phyloP scores from a whole-genome alignment of 2,329 filamentous ascomycete genomes.

The Pseudopithomyces maydicus region DNA sequence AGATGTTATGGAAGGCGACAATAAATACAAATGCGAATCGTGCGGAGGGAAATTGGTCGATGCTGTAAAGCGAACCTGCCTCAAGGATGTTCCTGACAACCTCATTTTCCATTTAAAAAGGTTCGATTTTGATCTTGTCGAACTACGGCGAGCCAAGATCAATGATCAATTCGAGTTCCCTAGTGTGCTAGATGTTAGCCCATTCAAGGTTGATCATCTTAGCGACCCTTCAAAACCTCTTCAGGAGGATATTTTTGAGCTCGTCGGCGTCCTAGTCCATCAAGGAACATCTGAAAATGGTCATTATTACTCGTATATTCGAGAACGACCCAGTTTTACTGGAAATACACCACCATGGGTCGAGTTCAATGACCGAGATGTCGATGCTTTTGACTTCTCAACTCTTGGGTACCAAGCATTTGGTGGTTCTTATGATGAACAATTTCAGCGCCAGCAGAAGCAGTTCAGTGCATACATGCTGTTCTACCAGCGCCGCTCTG shows the following conservation, averaged over 20 bases:
- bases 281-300: constrained; percentile 91
- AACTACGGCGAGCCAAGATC: constrained; percentile 85
- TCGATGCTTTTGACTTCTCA: constrained; percentile 74
- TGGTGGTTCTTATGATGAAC: constrained; percentile 46
- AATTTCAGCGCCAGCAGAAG: constrained; percentile 35
- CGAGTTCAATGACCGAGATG: constrained; percentile 92
- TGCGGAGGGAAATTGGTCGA: constrained; percentile 84
- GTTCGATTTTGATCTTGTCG: constrained; percentile 79
- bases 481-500: constrained; percentile 85
- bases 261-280: constrained; percentile 94
- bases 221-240: constrained; percentile 63
- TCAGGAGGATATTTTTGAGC: constrained; percentile 80
- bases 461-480: constrained; percentile 88
- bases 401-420: constrained; percentile 79
- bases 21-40: constrained; percentile 95
- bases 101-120: constrained; percentile 94
- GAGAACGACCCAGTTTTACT: constrained; percentile 69
- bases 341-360: constrained; percentile 68
- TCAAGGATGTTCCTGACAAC: constrained; percentile 92
- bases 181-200: constrained; percentile 78
- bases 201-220: constrained; percentile 86
- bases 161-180: constrained; percentile 96
- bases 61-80: constrained; percentile 87
- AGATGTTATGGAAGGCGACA: constrained; percentile 96
- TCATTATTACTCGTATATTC: constrained; percentile 96